phyloP scores from a whole-genome alignment of 176 grass and related monocot genomes.

The Lolium rigidum region DNA sequence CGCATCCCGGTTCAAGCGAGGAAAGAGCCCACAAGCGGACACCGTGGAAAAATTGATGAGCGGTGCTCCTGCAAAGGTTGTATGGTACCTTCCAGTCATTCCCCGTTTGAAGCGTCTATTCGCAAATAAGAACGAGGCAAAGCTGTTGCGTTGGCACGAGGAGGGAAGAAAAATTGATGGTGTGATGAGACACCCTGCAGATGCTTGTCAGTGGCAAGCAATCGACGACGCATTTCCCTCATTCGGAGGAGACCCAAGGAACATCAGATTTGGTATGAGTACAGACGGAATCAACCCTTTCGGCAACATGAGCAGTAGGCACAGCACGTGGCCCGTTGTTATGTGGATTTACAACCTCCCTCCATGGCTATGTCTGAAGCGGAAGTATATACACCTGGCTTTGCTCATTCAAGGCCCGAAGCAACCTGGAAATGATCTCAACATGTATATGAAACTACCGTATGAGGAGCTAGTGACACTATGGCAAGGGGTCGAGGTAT shows the following conservation, averaged over 20 bases:
- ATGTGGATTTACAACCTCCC: background rate
- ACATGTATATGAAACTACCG: background rate
- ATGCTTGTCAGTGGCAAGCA: background rate
- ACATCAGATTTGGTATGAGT: slow-evolving; percentile 12
- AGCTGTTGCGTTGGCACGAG: background rate
- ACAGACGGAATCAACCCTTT: background rate
- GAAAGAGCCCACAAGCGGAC: background rate
- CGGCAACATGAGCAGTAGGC: background rate
- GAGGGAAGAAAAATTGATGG: background rate
- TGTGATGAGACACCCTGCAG: background rate
- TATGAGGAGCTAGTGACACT: background rate
- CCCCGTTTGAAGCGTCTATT: slow-evolving; percentile 4
- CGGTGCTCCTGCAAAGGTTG: background rate
- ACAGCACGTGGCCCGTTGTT: background rate
- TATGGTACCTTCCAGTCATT: background rate
- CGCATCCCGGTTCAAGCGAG: background rate
- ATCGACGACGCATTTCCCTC: background rate
- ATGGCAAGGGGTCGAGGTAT: background rate
- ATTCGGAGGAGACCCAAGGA: background rate
- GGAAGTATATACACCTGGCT: background rate
- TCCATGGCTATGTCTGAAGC: too few species aligned
- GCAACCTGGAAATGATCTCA: background rate
- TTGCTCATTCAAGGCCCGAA: slow-evolving; percentile 2
- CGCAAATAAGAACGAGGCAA: background rate
- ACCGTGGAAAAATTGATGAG: slow-evolving; percentile 4